Percentiles rank a stretch among this genome's conserved stretches.
Conservation (phyloP, 768 basidiomycete species). For the Amanita brunnescens region DNA sequence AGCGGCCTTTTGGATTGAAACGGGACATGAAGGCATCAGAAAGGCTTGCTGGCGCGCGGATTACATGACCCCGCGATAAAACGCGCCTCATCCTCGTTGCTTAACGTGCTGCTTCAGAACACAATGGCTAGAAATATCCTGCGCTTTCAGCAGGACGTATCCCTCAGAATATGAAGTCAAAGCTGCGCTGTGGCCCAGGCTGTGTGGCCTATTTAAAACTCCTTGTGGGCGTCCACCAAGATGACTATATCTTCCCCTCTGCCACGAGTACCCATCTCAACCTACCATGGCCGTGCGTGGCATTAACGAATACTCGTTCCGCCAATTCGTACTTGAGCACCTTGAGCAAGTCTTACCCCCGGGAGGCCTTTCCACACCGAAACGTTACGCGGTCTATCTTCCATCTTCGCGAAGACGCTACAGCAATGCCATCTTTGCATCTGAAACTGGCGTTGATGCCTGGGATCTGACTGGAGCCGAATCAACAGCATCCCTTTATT, state of each 20-base stretch:
- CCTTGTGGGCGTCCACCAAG: neutral
- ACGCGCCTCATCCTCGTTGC: conserved; percentile 1
- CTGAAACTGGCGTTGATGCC: conserved; percentile 22
- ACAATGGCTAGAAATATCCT: neutral
- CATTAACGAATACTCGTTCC: neutral
- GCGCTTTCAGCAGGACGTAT: neutral
- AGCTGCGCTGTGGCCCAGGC: neutral
- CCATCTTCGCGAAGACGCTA: conserved; percentile 18
- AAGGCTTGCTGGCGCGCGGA: neutral
- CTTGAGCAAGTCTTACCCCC: neutral
- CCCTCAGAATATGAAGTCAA: neutral
- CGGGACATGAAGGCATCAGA: neutral
- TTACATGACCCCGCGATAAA: neutral
- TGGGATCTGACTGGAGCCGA: conserved; percentile 28
- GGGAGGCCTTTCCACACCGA: conserved; percentile 10
- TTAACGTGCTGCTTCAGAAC: neutral
- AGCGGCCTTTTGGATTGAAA: neutral
- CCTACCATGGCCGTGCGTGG: neutral
- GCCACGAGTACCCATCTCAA: neutral
- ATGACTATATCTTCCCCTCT: neutral
- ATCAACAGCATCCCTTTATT: conserved; percentile 14
- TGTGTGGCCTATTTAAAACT: conserved; percentile 2
- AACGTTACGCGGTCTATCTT: conserved; percentile 29
- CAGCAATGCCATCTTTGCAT: conserved; percentile 13
- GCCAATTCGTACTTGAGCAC: neutral